A percentile compares a stretch with the other conserved stretches of the same genome.
Evolutionary conservation across 495 filamentous ascomycete species (phyloP).

Genomic region (Bombardia bombarda): DNA sequence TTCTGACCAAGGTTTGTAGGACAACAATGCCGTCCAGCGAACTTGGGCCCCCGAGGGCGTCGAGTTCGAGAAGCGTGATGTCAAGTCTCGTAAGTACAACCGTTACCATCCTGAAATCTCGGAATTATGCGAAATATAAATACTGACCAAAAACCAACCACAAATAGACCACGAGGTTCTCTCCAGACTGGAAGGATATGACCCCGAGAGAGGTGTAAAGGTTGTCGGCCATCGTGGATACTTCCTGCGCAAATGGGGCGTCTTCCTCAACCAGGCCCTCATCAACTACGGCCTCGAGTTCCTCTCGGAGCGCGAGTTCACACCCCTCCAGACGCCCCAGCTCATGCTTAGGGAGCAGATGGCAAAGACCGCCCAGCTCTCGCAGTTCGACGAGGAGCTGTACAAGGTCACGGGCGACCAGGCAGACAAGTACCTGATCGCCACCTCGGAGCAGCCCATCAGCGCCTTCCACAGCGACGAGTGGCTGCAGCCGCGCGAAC

Average conservation of each 20-base stretch:
- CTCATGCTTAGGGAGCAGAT: constrained; percentile 95
- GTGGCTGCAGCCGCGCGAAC: constrained; percentile 77
- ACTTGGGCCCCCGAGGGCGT: constrained; percentile 73
- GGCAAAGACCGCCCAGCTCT: constrained; percentile 98
- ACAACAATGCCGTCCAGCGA: constrained; percentile 69
- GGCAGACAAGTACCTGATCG: constrained; percentile 89
- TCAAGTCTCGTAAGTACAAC: constrained; percentile 20
- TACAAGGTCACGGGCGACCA: constrained; percentile 93
- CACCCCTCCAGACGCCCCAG: constrained; percentile 82
- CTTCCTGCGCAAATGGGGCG: constrained; percentile 79
- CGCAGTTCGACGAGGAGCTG: constrained; percentile 94
- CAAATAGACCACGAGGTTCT: constrained; percentile 84
- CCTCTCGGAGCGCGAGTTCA: constrained; percentile 68
- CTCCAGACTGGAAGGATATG: constrained; percentile 79
- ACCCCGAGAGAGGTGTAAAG: constrained; percentile 88
- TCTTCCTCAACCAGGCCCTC: constrained; percentile 76
- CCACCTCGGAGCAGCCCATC: constrained; percentile 92
- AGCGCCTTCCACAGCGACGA: constrained; percentile 88
- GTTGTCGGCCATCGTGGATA: constrained; percentile 94
- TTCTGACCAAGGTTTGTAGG: constrained; percentile 28
- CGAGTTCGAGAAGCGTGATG: constrained; percentile 50
- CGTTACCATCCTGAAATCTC: no score
- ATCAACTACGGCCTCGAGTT: constrained; percentile 94
- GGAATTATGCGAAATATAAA: no score
- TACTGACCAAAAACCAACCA: no score